Conservation (phyloP, 2,329 filamentous ascomycete genomes). For the Coniochaeta pulveracea region DNA sequence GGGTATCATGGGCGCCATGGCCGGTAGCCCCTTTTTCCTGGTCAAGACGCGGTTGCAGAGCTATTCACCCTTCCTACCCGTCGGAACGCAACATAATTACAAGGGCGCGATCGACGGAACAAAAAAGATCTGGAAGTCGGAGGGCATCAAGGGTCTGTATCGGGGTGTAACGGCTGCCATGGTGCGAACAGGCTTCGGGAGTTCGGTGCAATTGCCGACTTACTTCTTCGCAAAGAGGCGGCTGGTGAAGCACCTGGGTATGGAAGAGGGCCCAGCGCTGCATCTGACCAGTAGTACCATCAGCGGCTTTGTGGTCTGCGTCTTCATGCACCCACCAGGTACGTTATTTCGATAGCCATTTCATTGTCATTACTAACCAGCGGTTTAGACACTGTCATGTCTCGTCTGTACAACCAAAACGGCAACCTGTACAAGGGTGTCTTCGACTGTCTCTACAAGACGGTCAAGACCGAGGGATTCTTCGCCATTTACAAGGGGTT, state of each 20-base stretch:
- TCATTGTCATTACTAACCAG: neutral
- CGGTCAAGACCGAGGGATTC: conserved; percentile 79
- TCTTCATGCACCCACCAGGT: conserved; percentile 95
- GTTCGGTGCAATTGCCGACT: conserved; percentile 89
- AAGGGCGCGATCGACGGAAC: conserved; percentile 76
- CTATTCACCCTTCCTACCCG: conserved; percentile 82
- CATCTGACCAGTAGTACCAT: conserved; percentile 81
- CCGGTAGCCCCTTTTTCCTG: conserved; percentile 92
- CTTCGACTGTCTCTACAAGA: conserved; percentile 86
- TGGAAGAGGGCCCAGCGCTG: conserved; percentile 82
- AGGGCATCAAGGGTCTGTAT: conserved; percentile 76
- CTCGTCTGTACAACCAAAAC: conserved; percentile 96
- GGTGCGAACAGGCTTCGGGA: conserved; percentile 92
- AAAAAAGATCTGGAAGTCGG: conserved; percentile 62
- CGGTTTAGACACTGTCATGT: conserved; percentile 81
- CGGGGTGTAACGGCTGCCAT: conserved; percentile 86
- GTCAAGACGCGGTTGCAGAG: conserved; percentile 95
- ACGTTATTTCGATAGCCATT: conserved; percentile 19
- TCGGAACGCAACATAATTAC: conserved; percentile 95
- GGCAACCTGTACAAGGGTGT: conserved; percentile 93
- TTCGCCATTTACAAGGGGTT: conserved; percentile 97
- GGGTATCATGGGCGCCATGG: conserved; percentile 83
- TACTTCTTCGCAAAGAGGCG: conserved; percentile 96
- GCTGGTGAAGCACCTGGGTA: conserved; percentile 68
- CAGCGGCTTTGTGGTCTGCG: conserved; percentile 93